Base-by-base conservation (phyloP, 2,329 filamentous ascomycete genomes). In the Penicillium freii region DNA sequence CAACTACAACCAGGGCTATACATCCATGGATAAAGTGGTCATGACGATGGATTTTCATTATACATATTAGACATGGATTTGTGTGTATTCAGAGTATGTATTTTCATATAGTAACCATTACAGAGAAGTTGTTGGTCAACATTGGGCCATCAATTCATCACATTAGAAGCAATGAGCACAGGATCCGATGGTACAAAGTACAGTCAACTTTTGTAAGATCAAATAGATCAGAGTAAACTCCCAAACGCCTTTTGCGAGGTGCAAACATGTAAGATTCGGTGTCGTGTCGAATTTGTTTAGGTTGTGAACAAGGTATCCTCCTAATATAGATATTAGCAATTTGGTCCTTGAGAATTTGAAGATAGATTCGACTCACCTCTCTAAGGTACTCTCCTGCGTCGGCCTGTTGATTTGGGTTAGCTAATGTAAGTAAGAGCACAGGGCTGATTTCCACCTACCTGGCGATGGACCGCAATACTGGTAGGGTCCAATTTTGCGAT, bases 361-460 rank as follows among this genome's bases (percentile, higher is more conserved):
- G 1, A 11, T 10, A n/a, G 48, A 17, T 3, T 31, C 11, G 33
- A 64, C 71, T 60, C 65, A 79, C 79, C 71, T 97, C 93, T 71
- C 94, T 86, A 70, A 99, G 80, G 72, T 96, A 99, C 78, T 97
- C 93, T 67, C 94, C 94, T 66, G 90, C 89, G 79, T 99, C 94
- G 0, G 91, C 90, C 78, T 99, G 94, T 19, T n/a, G 3, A 13
- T 33, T 42, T 17, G 7, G 0, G 29, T 51, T 23, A 51, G 49
- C 19, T 17, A 43, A 51, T 25, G 48, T 17, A 31, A 29, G 9
- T 51, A 33, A 8, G 5, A 5, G 7, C 1, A 1, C 5, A 17
- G 19, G 11, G 6, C 11, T 2, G 7, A 23, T 9, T 2, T 31
- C 3, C 11, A 43, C 27, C 4, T 51, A 51, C 49, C 49, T 51